Percentiles rank a stretch among this genome's conserved stretches.
These are phyloP conservation scores for Clitoria ternatea DNA, from an alignment of 306 rosid genomes.

Conservation along the genomic window DNA sequence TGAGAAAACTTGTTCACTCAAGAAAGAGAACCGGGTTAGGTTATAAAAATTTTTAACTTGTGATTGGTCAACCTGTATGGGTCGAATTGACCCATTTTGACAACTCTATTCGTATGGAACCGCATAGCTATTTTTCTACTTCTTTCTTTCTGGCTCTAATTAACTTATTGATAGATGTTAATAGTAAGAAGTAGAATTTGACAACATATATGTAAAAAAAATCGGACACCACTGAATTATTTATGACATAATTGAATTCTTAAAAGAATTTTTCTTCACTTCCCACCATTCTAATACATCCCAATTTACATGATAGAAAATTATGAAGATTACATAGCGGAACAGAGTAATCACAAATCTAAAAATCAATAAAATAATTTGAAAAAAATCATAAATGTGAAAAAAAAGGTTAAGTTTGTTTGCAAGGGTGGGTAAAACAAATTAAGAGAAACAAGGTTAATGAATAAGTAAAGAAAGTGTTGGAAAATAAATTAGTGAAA, in stretches of 20 bases:
- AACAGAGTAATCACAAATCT: not conserved
- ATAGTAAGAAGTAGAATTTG: too few species aligned
- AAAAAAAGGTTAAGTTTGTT: not conserved
- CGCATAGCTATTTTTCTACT: too few species aligned
- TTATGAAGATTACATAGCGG: not conserved
- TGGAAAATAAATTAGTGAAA: constrained; percentile 2
- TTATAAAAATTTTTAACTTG: too few species aligned
- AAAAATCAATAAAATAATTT: not conserved
- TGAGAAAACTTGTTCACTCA: too few species aligned
- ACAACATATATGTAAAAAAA: too few species aligned
- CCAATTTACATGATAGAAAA: not conserved
- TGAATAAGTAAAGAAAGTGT: not conserved
- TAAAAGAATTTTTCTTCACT: not conserved
- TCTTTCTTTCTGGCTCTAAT: too few species aligned
- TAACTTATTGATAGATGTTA: too few species aligned
- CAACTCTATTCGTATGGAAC: too few species aligned
- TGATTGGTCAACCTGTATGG: too few species aligned
- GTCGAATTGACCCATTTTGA: too few species aligned
- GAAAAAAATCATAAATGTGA: not conserved
- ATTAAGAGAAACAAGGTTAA: not conserved
- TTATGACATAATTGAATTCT: not conserved
- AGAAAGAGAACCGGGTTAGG: too few species aligned
- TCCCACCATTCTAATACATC: not conserved
- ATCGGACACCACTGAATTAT: too few species aligned
- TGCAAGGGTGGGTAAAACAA: not conserved